Percentiles rank a stretch among this genome's conserved stretches.
These are phyloP conservation scores for Aspergillus felis DNA, from an alignment of 2,329 filamentous ascomycete genomes.

Conservation along the genomic window DNA sequence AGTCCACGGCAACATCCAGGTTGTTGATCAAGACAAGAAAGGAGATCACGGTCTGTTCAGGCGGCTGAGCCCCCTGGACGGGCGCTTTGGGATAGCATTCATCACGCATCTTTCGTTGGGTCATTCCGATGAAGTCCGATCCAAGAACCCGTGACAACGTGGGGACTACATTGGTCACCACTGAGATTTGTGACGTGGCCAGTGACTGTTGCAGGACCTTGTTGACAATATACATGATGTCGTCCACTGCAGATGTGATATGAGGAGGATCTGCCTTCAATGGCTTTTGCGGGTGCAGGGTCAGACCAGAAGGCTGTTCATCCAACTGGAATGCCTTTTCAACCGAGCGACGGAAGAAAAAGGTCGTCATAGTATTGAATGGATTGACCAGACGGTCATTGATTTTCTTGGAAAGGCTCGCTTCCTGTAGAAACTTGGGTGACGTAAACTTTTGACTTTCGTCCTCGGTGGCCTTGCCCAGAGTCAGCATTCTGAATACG, in stretches of 20 bases:
- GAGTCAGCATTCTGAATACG: slow-evolving; percentile 10
- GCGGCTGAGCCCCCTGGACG: slow-evolving; percentile 75
- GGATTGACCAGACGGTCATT: slow-evolving; percentile 68
- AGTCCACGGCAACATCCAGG: slow-evolving; percentile 86
- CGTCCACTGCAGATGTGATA: slow-evolving; percentile 93
- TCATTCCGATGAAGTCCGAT: slow-evolving; percentile 92
- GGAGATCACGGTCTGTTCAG: slow-evolving; percentile 80
- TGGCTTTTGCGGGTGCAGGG: slow-evolving; percentile 67
- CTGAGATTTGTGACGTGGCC: slow-evolving; percentile 75
- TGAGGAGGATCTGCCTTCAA: slow-evolving; percentile 77
- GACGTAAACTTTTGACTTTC: slow-evolving; percentile 58
- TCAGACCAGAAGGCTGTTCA: slow-evolving; percentile 75
- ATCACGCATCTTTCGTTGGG: slow-evolving; percentile 95
- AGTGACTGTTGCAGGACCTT: slow-evolving; percentile 82
- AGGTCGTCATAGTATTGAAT: slow-evolving; percentile 89
- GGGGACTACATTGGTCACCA: slow-evolving; percentile 74
- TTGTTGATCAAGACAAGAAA: slow-evolving; percentile 96
- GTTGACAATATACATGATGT: slow-evolving; percentile 99
- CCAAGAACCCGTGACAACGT: slow-evolving; percentile 75
- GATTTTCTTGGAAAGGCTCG: slow-evolving; percentile 76
- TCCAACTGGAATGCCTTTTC: slow-evolving; percentile 98
- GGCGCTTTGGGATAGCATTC: slow-evolving; percentile 83
- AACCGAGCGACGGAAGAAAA: slow-evolving; percentile 93
- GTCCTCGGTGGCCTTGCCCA: slow-evolving; percentile 38
- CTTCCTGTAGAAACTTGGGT: slow-evolving; percentile 72